Base-by-base conservation (phyloP, 1,139 yeast genomes). In the Lodderomyces pseudojiufengensis region DNA sequence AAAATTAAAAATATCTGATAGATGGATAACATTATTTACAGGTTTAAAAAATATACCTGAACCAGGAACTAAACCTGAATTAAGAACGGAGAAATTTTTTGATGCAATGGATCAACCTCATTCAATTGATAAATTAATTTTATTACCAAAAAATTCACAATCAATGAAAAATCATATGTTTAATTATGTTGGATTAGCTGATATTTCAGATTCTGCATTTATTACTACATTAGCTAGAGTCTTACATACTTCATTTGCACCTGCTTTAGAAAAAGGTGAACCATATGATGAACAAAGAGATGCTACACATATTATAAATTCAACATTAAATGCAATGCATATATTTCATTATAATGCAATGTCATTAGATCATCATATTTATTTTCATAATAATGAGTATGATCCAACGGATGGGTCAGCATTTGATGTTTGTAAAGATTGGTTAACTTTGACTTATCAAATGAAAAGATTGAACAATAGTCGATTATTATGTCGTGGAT, bases 301-400 rank as follows among this genome's bases (percentile, higher is more conserved):
- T 43, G 72, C 73, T 0, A 46, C 59, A 18, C 29, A 42, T 14
- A 46, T 66, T 40, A 50, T 69, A 55, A 42, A 54, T n/a, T 39
- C 47, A 4, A 59, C 73, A 8, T 49, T 69, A 33, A 70, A 70
- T 42, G 59, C 61, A 5, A 43, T 67, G 30, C 76, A 70, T 39
- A 36, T 69, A 10, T 66, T 58, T 46, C 76, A 70, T 45, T 70
- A 69, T 50, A 64, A 65, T 41, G 75, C 75, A 23, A 69, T 70
- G 74, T 66, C 73, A 3, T 50, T 70, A 27, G 75, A 69, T 44
- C 76, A 70, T 45, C 74, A 69, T 43, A 55, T 70, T 15, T 69
- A 69, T 44, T 70, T 70, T 49, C 74, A 69, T 35, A 42, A 43
- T 23, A 60, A 57, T 32, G 55, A 59, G 13, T 49, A 50, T 40